Evolutionary conservation across 495 filamentous ascomycete species (phyloP).

Genomic region (Polyplosphaeria fusca): DNA sequence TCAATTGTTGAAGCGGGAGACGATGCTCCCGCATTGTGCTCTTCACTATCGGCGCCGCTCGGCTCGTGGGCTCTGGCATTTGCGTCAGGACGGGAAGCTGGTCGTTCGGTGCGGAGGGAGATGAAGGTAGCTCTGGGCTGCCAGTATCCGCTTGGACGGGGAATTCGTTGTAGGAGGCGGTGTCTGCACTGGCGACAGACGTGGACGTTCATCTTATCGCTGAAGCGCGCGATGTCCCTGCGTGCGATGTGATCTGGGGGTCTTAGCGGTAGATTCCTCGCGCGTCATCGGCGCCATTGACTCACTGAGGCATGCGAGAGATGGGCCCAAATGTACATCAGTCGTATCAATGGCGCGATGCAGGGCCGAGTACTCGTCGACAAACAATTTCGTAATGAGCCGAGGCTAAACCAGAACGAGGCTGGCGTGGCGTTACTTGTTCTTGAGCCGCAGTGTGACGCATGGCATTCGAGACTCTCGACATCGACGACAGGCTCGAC

Average conservation of each 20-base stretch:
- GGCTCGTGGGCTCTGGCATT: not conserved
- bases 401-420: not conserved
- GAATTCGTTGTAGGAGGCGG: slow-evolving; percentile 15
- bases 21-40: not conserved
- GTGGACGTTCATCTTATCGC: slow-evolving; percentile 29
- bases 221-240: not conserved
- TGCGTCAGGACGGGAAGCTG: too few relatives aligned
- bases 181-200: slow-evolving; percentile 30
- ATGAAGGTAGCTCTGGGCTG: slow-evolving; percentile 26
- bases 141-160: slow-evolving; percentile 19
- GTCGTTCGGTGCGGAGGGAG: slow-evolving; percentile 11
- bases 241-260: too few relatives aligned
- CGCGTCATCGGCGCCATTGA: too few relatives aligned
- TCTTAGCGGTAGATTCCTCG: too few relatives aligned
- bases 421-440: not conserved
- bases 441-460: not conserved
- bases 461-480: too few relatives aligned
- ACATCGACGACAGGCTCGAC: too few relatives aligned
- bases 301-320: too few relatives aligned
- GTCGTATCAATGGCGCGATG: too few relatives aligned
- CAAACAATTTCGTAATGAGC: too few relatives aligned
- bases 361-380: too few relatives aligned
- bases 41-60: not conserved
- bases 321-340: too few relatives aligned
- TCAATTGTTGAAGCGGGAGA: slow-evolving; percentile 44